A percentile compares a stretch with the other conserved stretches of the same genome.
phyloP scores from a whole-genome alignment of 805 yeast species.

The Metschnikowia henanensis region DNA sequence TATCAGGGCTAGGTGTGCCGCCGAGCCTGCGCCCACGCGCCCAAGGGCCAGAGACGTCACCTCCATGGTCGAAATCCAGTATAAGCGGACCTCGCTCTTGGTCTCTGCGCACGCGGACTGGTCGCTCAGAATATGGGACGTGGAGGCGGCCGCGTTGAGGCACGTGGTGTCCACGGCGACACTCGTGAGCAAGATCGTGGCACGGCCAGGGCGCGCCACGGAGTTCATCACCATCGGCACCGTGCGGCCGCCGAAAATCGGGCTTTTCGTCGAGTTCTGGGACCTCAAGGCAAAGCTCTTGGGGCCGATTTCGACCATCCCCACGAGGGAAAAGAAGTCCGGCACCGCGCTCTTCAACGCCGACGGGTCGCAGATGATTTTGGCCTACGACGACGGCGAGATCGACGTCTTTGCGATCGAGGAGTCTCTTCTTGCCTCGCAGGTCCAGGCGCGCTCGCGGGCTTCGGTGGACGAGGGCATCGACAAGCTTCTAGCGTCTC shows the following conservation, averaged over 20 bases:
- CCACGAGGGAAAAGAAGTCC: slow-evolving; percentile 6
- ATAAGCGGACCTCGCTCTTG: slow-evolving; percentile 7
- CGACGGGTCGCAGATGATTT: slow-evolving; percentile 14
- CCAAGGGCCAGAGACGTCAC: slow-evolving; percentile 6
- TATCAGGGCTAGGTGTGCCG: not conserved
- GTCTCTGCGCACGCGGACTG: slow-evolving; percentile 19
- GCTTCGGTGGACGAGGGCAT: slow-evolving; percentile 7
- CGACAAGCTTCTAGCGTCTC: slow-evolving; percentile 8
- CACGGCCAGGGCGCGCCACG: slow-evolving; percentile 13
- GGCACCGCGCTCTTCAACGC: slow-evolving; percentile 13
- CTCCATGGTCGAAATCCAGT: slow-evolving; percentile 11
- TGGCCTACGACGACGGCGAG: slow-evolving; percentile 17
- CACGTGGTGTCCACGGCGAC: slow-evolving; percentile 15
- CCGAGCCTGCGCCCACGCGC: not conserved
- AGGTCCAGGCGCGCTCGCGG: slow-evolving; percentile 3
- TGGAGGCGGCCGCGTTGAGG: slow-evolving; percentile 4
- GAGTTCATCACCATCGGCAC: slow-evolving; percentile 16
- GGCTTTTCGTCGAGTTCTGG: slow-evolving; percentile 19
- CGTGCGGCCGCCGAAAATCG: slow-evolving; percentile 13
- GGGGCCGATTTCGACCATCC: slow-evolving; percentile 14
- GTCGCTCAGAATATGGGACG: slow-evolving; percentile 16
- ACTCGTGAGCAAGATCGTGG: slow-evolving; percentile 9
- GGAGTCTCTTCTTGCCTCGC: slow-evolving; percentile 12
- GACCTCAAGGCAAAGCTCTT: slow-evolving; percentile 13
- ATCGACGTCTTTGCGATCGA: slow-evolving; percentile 14